phyloP scores from a whole-genome alignment of 1,284 basidiomycete species.

The Ganoderma leucocontextum region DNA sequence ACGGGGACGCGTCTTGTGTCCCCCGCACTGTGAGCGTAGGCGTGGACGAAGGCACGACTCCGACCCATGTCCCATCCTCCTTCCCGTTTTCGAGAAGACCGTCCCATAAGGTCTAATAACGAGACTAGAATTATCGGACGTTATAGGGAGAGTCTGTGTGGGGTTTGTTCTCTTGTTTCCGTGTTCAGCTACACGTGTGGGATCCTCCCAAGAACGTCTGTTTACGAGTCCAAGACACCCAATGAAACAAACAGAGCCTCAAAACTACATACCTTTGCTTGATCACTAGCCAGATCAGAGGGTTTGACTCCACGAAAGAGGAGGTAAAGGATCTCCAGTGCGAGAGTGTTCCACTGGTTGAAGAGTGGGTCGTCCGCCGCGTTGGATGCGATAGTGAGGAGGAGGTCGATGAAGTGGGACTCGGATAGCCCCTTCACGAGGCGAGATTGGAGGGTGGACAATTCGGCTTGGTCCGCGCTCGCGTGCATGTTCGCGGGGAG shows the following conservation, averaged over 20 bases:
- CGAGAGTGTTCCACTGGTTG: conserved; percentile 85
- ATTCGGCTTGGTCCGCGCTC: conserved; percentile 79
- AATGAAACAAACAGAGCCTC: conserved; percentile 15
- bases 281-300: conserved; percentile 68
- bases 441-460: conserved; percentile 79
- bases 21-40: too few species aligned
- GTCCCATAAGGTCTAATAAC: too few species aligned
- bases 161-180: too few species aligned
- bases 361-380: conserved; percentile 72
- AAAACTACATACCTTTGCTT: conserved; percentile 63
- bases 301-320: conserved; percentile 83
- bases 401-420: conserved; percentile 78
- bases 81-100: too few species aligned
- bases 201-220: too few species aligned
- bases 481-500: conserved; percentile 71
- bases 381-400: conserved; percentile 86
- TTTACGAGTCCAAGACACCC: neutral
- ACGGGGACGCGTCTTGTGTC: too few species aligned
- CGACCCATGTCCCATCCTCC: too few species aligned
- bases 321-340: conserved; percentile 91
- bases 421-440: conserved; percentile 78
- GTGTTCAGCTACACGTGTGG: too few species aligned
- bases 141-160: too few species aligned
- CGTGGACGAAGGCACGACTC: too few species aligned
- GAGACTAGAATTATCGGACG: too few species aligned